phyloP scores from a whole-genome alignment of 352 stramenopile genomes.

The Poterioochromonas sp. region DNA sequence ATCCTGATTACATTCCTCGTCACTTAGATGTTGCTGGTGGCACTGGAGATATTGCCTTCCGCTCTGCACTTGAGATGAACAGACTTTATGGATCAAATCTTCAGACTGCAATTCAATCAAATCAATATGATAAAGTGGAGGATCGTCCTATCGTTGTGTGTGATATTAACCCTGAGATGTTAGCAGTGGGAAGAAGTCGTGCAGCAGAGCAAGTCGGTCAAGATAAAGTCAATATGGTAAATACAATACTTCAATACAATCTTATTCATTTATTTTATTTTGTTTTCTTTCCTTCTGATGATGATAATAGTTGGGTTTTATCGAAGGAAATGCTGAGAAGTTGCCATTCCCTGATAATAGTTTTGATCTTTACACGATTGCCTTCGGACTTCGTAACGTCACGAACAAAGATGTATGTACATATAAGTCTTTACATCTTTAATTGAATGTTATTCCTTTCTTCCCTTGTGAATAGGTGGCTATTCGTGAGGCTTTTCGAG shows the following conservation, averaged over 20 bases:
- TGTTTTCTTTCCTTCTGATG: constrained; percentile 4
- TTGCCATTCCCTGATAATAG: constrained; percentile 84
- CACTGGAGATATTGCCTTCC: constrained; percentile 96
- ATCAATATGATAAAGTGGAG: constrained; percentile 34
- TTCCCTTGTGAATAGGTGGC: constrained; percentile 38
- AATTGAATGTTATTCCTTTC: background rate
- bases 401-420: constrained; percentile 78
- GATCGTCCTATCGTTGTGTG: constrained; percentile 78
- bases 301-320: constrained; percentile 63
- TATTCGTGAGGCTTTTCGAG: constrained; percentile 83
- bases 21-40: constrained; percentile 92
- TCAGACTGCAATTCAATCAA: background rate
- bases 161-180: constrained; percentile 98
- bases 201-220: constrained; percentile 56
- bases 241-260: background rate
- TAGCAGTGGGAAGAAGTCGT: constrained; percentile 82
- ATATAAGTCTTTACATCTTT: background rate
- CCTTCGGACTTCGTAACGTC: constrained; percentile 97
- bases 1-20: constrained; percentile 23
- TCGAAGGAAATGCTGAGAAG: constrained; percentile 88
- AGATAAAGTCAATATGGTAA: constrained; percentile 29
- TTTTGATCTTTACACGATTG: constrained; percentile 98
- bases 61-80: constrained; percentile 14
- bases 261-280: constrained; percentile 8
- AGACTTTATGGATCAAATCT: background rate